These are phyloP conservation scores for Cyclotella sp. DNA, from an alignment of 108 stramenopile species.

Conservation along the genomic window DNA sequence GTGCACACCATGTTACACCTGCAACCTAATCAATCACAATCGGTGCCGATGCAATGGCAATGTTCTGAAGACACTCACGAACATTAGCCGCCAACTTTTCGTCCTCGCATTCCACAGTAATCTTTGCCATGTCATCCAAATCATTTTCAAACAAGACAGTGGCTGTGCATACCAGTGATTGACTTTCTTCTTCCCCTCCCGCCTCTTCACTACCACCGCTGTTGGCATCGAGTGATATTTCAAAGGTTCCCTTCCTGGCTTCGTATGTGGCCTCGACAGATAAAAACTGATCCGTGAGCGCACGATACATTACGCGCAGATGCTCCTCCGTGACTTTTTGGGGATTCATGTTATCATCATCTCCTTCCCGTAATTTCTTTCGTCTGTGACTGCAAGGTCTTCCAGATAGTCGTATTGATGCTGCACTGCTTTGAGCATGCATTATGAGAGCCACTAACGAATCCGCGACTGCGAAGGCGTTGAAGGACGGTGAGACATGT, in stretches of 20 bases:
- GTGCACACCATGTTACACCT: too few species aligned
- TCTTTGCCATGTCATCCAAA: conserved; percentile 63
- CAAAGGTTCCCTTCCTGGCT: conserved; percentile 71
- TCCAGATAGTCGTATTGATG: conserved; percentile 87
- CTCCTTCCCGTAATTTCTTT: conserved; percentile 50
- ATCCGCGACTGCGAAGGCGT: conserved; percentile 74
- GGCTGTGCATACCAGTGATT: conserved; percentile 59
- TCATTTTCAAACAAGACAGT: conserved; percentile 69
- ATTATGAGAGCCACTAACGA: conserved; percentile 88
- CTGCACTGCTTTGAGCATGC: conserved; percentile 90
- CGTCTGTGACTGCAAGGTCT: conserved; percentile 80
- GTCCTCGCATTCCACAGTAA: conserved; percentile 80
- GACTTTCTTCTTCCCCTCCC: conserved; percentile 43
- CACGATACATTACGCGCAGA: conserved; percentile 61
- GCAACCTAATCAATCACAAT: conserved; percentile 1
- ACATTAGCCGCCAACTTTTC: conserved; percentile 78
- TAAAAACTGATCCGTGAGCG: conserved; percentile 78
- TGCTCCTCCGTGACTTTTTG: conserved; percentile 59
- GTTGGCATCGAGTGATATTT: conserved; percentile 73
- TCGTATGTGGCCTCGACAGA: conserved; percentile 84
- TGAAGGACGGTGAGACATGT: not conserved
- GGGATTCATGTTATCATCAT: conserved; percentile 23
- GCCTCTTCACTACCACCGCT: conserved; percentile 37
- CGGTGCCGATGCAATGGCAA: conserved; percentile 51
- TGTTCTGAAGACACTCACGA: conserved; percentile 68